phyloP scores from a whole-genome alignment of 176 grass and related monocot genomes.

The Zea mays region Zm-B73-REFERENCE-NAM-5.0 NC_050102.1:170917001-170917500 shows the following conservation, averaged over 20 bases:
- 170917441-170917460: neutral
- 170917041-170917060: conserved; percentile 96
- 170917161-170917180: conserved; percentile 6
- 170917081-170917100: conserved; percentile 99
- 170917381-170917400: conserved; percentile 7
- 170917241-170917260: neutral
- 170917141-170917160: neutral
- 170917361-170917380: neutral
- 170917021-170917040: conserved; percentile 97
- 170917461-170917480: neutral
- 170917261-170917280: neutral
- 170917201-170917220: neutral
- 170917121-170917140: conserved; percentile 31
- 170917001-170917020: conserved; percentile 95
- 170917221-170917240: neutral
- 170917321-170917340: conserved; percentile 14
- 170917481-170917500: neutral
- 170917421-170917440: neutral
- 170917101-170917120: conserved; percentile 67
- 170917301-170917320: neutral
- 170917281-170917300: neutral
- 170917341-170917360: neutral
- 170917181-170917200: conserved; percentile 1
- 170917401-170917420: neutral
- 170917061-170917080: conserved; percentile 93